Evolutionary conservation across 345 rosid genomes (phyloP).

Genomic region (Melaleuca alternifolia): DNA sequence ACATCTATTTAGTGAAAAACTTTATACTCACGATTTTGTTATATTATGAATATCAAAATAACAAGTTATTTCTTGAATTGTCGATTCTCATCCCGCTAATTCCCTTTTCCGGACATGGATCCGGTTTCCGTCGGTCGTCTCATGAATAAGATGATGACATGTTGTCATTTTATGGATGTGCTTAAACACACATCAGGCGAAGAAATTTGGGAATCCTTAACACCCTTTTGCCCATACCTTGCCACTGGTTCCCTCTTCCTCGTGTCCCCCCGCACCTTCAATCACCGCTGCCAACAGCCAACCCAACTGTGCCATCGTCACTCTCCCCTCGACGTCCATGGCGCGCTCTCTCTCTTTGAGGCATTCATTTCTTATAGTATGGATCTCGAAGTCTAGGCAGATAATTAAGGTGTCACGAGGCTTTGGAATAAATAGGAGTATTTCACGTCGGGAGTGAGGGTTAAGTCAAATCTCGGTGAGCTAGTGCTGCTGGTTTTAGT

Average conservation of each 20-base stretch:
- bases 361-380: not conserved
- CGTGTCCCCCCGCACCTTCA: not conserved
- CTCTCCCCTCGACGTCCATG: not conserved
- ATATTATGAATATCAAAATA: not conserved
- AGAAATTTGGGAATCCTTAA: not conserved
- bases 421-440: not conserved
- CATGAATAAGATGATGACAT: not conserved
- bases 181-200: not conserved
- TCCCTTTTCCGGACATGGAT: not conserved
- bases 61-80: not conserved
- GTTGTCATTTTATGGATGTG: not conserved
- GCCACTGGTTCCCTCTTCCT: not conserved
- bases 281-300: not conserved
- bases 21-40: not conserved
- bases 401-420: not conserved
- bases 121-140: not conserved
- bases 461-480: not conserved
- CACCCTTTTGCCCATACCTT: not conserved
- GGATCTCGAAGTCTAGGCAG: not conserved
- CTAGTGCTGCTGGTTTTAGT: not conserved
- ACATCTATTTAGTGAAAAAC: not conserved
- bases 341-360: not conserved
- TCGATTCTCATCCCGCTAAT: not conserved
- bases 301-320: not conserved
- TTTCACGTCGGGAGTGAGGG: not conserved